Evolutionary conservation across 2,329 filamentous ascomycete genomes (phyloP).

Genomic region (Epicoccum nigrum): DNA sequence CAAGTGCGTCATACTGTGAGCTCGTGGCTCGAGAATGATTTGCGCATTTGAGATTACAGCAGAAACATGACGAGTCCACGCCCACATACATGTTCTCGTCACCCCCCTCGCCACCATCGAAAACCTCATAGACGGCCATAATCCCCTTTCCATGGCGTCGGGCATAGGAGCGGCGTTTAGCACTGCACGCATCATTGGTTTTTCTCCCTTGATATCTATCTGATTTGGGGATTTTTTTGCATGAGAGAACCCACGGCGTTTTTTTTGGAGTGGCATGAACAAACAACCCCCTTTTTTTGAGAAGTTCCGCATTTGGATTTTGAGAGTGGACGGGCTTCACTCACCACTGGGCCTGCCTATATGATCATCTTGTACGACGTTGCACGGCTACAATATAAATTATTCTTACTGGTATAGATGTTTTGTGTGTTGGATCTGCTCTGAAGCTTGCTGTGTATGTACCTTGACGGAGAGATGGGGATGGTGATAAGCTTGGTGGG

Average conservation of each 20-base stretch:
- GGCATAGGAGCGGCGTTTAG: conserved; percentile 48
- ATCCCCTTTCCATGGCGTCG: conserved; percentile 39
- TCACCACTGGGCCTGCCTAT: too few species aligned
- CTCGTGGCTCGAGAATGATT: conserved; percentile 18
- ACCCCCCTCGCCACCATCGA: conserved; percentile 31
- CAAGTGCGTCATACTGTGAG: conserved; percentile 46
- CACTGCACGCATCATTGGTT: conserved; percentile 39
- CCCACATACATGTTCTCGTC: conserved; percentile 32
- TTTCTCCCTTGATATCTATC: too few species aligned
- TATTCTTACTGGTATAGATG: conserved; percentile 11
- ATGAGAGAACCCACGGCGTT: conserved; percentile 43
- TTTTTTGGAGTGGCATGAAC: conserved; percentile 37
- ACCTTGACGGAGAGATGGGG: too few species aligned
- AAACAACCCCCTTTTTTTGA: conserved; percentile 24
- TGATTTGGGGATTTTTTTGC: conserved; percentile 35
- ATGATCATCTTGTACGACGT: conserved; percentile 30
- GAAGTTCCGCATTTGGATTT: conserved; percentile 19
- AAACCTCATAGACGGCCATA: conserved; percentile 41
- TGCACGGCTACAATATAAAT: conserved; percentile 32
- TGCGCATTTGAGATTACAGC: conserved; percentile 34
- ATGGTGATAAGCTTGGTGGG: too few species aligned
- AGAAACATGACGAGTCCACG: conserved; percentile 37
- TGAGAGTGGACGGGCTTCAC: conserved; percentile 21
- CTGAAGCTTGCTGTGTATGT: too few species aligned
- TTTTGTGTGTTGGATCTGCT: too few species aligned